Evolutionary conservation across 352 stramenopile species (phyloP).

Genomic region (Globisporangium polare): DNA sequence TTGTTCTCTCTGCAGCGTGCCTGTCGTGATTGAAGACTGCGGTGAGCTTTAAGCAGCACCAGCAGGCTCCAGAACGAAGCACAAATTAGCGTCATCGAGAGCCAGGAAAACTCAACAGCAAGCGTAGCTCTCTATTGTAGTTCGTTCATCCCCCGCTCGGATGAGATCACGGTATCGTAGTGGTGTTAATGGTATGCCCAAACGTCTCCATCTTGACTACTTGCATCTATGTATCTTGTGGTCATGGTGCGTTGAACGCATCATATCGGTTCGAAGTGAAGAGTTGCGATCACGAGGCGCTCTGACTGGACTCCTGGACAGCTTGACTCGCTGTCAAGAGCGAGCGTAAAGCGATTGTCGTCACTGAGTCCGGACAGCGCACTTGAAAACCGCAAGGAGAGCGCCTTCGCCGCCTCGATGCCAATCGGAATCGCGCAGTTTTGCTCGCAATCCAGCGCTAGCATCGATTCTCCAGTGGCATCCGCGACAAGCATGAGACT

Average conservation of each 20-base stretch:
- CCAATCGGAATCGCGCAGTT: slow-evolving; percentile 19
- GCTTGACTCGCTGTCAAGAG: neutral
- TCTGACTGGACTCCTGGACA: neutral
- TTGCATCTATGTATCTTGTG: too few relatives aligned
- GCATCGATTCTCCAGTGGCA: slow-evolving; percentile 14
- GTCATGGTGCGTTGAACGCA: neutral
- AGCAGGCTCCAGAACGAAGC: neutral
- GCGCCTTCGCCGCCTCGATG: neutral
- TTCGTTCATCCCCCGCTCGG: neutral
- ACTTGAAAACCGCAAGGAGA: neutral
- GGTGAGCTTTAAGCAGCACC: slow-evolving; percentile 80
- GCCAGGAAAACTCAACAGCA: neutral
- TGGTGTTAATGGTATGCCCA: too few relatives aligned
- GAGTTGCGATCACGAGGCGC: neutral
- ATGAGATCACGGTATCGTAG: neutral
- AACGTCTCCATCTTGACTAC: too few relatives aligned
- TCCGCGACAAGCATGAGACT: slow-evolving; percentile 25
- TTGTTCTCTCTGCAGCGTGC: slow-evolving; percentile 19
- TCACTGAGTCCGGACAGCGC: neutral
- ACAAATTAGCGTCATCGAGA: neutral
- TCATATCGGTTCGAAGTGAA: neutral
- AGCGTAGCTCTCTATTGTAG: neutral
- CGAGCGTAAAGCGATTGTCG: slow-evolving; percentile 6
- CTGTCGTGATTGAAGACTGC: slow-evolving; percentile 95
- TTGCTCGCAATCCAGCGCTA: slow-evolving; percentile 21